Percentiles rank a stretch among this genome's conserved stretches.
Conservation (phyloP, 2,329 filamentous ascomycete species). For the Phyllosticta citribraziliensis region DNA sequence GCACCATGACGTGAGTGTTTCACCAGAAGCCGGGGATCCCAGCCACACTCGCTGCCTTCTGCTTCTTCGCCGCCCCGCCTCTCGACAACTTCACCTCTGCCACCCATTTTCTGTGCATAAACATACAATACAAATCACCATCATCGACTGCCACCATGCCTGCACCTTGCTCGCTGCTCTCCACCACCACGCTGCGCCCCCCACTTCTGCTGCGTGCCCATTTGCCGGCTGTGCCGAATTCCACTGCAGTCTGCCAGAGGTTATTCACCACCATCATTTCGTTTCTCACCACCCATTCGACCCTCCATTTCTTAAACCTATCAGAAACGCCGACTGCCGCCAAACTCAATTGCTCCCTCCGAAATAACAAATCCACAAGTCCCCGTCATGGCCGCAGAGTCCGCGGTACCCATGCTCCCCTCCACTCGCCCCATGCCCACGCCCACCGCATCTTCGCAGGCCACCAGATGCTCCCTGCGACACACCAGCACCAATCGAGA, state of each 20-base stretch:
- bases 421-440: neutral
- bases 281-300: neutral
- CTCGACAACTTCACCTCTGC: neutral
- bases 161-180: neutral
- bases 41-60: too few species aligned
- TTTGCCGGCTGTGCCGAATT: neutral
- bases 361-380: neutral
- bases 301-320: neutral
- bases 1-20: neutral
- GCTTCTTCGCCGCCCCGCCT: neutral
- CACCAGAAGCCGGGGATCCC: neutral
- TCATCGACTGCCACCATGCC: neutral
- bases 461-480: conserved; percentile 22
- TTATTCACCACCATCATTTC: neutral
- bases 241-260: neutral
- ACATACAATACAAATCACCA: neutral
- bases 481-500: neutral
- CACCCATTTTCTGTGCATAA: neutral
- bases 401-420: neutral
- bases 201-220: neutral
- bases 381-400: neutral
- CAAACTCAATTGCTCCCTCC: neutral
- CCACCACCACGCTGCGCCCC: neutral
- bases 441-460: conserved; percentile 17
- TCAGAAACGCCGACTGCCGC: neutral